A percentile compares a stretch with the other conserved stretches of the same genome.
Conservation (phyloP, 2,329 filamentous ascomycete genomes). For the Apiospora rasikravindrae region DNA sequence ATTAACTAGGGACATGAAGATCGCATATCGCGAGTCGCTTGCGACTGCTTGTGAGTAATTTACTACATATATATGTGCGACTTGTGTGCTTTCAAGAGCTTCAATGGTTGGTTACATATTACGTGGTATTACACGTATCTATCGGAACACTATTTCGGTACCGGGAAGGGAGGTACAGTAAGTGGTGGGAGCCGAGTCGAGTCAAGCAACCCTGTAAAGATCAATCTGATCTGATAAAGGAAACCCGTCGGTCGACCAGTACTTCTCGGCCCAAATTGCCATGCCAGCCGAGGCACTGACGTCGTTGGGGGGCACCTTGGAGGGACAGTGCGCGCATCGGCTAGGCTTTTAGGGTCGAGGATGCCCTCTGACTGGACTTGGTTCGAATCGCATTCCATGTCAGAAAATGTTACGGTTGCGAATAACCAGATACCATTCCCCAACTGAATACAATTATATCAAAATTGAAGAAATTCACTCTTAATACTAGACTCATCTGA, state of each 20-base stretch:
- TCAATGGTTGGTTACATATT: too few relatives aligned
- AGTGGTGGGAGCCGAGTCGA: neutral
- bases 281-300: constrained; percentile 12
- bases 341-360: neutral
- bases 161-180: too few relatives aligned
- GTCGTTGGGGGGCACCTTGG: neutral
- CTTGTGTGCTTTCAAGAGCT: too few relatives aligned
- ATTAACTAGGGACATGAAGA: too few relatives aligned
- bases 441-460: too few relatives aligned
- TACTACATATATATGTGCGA: neutral
- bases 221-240: neutral
- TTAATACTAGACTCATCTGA: neutral
- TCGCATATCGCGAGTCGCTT: too few relatives aligned
- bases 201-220: neutral
- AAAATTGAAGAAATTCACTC: too few relatives aligned
- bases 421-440: too few relatives aligned
- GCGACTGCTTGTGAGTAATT: neutral
- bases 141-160: too few relatives aligned
- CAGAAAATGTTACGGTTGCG: neutral
- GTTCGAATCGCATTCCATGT: neutral
- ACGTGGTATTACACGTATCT: too few relatives aligned
- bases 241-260: neutral
- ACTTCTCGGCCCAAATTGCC: neutral
- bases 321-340: neutral
- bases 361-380: neutral